Evolutionary conservation across 164 flowering plant genomes (phyloP).

Genomic region (Stephania cephalantha): DNA sequence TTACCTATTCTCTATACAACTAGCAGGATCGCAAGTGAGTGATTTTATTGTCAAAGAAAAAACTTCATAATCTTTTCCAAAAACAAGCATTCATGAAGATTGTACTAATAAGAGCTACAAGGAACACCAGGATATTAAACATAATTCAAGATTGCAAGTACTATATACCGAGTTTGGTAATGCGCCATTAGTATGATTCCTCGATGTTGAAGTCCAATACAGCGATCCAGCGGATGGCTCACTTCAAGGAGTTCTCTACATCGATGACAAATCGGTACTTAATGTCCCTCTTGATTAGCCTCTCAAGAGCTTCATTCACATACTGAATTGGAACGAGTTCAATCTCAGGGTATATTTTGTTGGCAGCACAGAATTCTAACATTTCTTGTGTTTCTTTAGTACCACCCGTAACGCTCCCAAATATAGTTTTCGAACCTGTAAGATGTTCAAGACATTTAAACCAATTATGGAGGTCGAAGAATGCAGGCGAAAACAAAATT

Average conservation of each 20-base stretch:
- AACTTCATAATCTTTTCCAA: too few relatives aligned
- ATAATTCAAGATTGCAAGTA: background rate
- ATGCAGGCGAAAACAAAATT: background rate
- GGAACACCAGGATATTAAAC: background rate
- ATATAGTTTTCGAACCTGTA: background rate
- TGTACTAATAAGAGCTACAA: too few relatives aligned
- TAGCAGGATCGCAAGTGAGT: too few relatives aligned
- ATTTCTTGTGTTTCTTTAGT: slow-evolving; percentile 6
- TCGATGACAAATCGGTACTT: slow-evolving; percentile 7
- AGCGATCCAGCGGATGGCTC: background rate
- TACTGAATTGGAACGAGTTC: background rate
- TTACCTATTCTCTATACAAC: too few relatives aligned
- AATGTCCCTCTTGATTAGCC: background rate
- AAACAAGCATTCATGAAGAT: background rate
- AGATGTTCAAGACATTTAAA: background rate
- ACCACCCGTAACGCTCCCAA: background rate
- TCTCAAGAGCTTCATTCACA: background rate
- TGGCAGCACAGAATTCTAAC: background rate
- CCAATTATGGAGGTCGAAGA: background rate
- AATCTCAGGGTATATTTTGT: background rate
- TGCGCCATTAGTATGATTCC: background rate
- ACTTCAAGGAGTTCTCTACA: background rate
- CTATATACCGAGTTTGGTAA: background rate
- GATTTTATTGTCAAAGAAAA: too few relatives aligned
- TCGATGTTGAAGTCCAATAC: background rate